Conservation (phyloP, 2,329 filamentous ascomycete species). For the Trichoderma breve region DNA sequence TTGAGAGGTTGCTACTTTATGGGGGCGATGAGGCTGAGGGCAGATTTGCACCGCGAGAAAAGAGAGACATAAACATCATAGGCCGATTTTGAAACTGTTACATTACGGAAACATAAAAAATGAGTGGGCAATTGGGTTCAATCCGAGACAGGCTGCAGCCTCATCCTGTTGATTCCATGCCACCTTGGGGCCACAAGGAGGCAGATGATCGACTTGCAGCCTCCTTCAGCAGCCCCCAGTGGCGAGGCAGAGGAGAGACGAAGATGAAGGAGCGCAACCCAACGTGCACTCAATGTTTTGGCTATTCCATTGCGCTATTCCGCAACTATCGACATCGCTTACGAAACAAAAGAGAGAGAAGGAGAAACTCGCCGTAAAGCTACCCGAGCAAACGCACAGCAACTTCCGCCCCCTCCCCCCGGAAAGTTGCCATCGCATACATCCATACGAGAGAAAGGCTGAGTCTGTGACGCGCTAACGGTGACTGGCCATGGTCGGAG, state of each 20-base stretch:
- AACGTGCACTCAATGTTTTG: neutral
- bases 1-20: neutral
- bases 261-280: neutral
- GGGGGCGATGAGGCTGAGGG: neutral
- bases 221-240: neutral
- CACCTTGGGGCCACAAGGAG: neutral
- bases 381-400: neutral
- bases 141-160: neutral
- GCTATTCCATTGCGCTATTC: neutral
- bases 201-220: neutral
- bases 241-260: neutral
- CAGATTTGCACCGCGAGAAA: neutral
- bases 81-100: neutral
- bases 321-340: neutral
- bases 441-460: neutral
- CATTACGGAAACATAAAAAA: neutral
- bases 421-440: neutral
- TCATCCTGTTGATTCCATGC: neutral
- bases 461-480: slow-evolving; percentile 4
- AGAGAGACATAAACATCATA: neutral
- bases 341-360: neutral
- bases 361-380: neutral
- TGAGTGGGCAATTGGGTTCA: neutral
- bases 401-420: neutral
- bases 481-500: neutral